phyloP scores from a whole-genome alignment of 2,329 filamentous ascomycete species.

The Fonsecaea pugnacius region DNA sequence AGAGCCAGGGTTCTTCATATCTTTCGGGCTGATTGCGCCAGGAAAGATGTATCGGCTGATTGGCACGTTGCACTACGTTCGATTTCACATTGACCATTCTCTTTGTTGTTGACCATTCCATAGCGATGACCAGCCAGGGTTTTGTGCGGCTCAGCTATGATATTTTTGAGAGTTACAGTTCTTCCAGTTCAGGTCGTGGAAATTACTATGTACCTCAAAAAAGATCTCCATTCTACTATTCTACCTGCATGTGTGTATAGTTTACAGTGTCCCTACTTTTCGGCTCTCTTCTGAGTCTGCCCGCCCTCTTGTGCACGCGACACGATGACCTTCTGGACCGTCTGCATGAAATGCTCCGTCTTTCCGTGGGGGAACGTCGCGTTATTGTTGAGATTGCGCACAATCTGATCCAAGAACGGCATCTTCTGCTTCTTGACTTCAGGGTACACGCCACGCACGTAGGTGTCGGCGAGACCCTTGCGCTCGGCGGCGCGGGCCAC shows the following conservation, averaged over 20 bases:
- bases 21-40: neutral
- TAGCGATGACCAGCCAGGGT: neutral
- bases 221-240: no score
- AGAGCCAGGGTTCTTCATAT: neutral
- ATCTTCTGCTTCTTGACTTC: conserved; percentile 33
- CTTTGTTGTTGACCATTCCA: neutral
- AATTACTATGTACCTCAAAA: no score
- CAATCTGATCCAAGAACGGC: conserved; percentile 36
- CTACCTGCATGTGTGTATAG: neutral
- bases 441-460: conserved; percentile 34
- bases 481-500: conserved; percentile 24
- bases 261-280: neutral
- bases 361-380: conserved; percentile 30
- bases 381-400: conserved; percentile 36
- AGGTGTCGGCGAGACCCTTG: conserved; percentile 29
- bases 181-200: no score
- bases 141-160: neutral
- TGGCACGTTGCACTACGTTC: neutral
- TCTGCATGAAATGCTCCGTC: conserved; percentile 33
- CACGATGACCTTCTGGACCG: conserved; percentile 25
- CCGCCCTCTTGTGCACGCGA: conserved; percentile 8
- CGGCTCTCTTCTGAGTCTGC: conserved; percentile 20
- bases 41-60: neutral
- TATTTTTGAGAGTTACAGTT: neutral
- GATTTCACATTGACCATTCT: neutral